A percentile compares a stretch with the other conserved stretches of the same genome.
These are phyloP conservation scores for Botrytis pseudocinerea DNA, from an alignment of 2,329 filamentous ascomycete species.

Conservation along the genomic window DNA sequence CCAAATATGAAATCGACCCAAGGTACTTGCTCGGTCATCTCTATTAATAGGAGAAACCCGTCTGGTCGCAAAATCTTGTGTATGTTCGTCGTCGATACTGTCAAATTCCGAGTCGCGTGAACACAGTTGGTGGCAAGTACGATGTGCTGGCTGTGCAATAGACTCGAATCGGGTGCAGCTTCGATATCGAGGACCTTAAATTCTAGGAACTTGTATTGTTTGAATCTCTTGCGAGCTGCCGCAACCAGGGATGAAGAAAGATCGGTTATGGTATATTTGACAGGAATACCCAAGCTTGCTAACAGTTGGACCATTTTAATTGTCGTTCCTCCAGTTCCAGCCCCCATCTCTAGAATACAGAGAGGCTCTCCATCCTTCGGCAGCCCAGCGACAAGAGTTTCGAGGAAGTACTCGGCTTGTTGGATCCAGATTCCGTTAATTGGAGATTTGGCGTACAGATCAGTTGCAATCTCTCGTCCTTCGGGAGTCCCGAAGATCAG, in stretches of 20 bases:
- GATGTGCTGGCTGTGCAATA: constrained; percentile 28
- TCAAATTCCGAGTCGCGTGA: constrained; percentile 33
- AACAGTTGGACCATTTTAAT: constrained; percentile 37
- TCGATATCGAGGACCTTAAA: constrained; percentile 32
- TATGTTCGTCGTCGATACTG: constrained; percentile 26
- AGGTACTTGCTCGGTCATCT: constrained; percentile 32
- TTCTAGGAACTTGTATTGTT: constrained; percentile 33
- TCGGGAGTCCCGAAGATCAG: constrained; percentile 34
- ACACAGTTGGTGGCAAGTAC: constrained; percentile 34
- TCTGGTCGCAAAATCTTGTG: constrained; percentile 27
- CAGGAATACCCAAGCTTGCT: constrained; percentile 27
- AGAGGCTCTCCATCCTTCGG: constrained; percentile 28
- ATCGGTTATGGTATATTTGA: constrained; percentile 49
- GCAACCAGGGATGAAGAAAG: constrained; percentile 41
- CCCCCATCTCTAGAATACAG: constrained; percentile 35
- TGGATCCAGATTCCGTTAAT: constrained; percentile 23
- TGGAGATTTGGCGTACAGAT: constrained; percentile 34
- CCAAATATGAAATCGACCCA: constrained; percentile 38
- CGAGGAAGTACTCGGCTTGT: constrained; percentile 27
- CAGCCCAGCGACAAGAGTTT: constrained; percentile 1
- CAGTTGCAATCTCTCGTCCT: constrained; percentile 31
- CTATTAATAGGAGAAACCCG: constrained; percentile 32
- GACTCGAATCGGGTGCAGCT: constrained; percentile 22
- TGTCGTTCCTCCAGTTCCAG: too few species aligned
- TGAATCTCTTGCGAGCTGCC: constrained; percentile 30